Percentiles rank a stretch among this genome's conserved stretches.
These are phyloP conservation scores for Crithidia acanthocephali DNA, from an alignment of 208 protist genomes.

Conservation along the genomic window DNA sequence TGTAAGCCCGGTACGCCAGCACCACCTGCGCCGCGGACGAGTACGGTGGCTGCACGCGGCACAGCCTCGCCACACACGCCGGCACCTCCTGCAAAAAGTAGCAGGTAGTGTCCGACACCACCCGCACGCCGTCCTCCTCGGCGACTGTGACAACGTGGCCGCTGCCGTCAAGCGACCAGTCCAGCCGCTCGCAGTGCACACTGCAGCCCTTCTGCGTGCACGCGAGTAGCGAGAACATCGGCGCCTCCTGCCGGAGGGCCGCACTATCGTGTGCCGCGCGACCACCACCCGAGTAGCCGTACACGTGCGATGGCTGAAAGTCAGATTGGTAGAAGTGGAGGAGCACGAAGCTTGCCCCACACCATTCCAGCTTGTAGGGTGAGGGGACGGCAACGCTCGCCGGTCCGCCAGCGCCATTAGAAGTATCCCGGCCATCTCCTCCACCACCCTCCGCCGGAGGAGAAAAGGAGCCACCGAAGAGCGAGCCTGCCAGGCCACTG, in stretches of 20 bases:
- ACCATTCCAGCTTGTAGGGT: constrained; percentile 39
- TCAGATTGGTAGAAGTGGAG: constrained; percentile 35
- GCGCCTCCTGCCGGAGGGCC: constrained; percentile 2
- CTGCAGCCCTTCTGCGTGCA: constrained; percentile 18
- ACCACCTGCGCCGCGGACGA: constrained; percentile 32
- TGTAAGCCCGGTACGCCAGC: constrained; percentile 33
- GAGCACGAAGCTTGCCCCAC: constrained; percentile 39
- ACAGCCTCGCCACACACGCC: constrained; percentile 28
- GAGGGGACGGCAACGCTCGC: neutral
- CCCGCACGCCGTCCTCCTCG: constrained; percentile 43
- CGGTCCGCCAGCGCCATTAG: neutral
- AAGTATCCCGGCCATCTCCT: neutral
- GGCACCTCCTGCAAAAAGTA: constrained; percentile 41
- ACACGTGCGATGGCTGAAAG: constrained; percentile 1
- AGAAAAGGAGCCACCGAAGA: neutral
- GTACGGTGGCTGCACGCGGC: constrained; percentile 44
- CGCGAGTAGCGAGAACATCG: constrained; percentile 48
- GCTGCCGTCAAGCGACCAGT: constrained; percentile 46
- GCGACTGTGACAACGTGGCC: constrained; percentile 36
- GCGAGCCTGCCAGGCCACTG: neutral
- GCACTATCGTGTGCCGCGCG: neutral
- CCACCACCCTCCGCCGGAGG: neutral
- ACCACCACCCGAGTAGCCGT: neutral
- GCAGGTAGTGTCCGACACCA: constrained; percentile 36
- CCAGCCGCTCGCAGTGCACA: constrained; percentile 41